Evolutionary conservation across 805 yeast species (phyloP).

Genomic region (Cyberlindnera petersonii): DNA sequence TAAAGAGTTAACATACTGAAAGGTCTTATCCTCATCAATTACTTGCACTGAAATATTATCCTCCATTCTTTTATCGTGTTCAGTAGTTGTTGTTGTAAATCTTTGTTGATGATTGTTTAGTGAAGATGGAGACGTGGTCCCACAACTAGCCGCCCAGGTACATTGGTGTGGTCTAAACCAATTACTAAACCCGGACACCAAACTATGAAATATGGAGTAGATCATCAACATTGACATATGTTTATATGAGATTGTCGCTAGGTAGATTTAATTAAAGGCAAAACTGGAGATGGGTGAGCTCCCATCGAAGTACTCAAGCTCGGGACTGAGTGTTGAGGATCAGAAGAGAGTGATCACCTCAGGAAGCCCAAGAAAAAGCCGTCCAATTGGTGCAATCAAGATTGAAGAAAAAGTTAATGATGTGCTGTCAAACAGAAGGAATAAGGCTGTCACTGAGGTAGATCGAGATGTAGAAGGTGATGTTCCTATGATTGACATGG

Average conservation of each 20-base stretch:
- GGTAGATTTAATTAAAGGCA: too few species aligned
- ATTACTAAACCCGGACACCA: too few species aligned
- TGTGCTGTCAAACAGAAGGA: constrained; percentile 5
- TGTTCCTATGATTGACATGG: constrained; percentile 46
- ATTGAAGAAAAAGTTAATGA: constrained; percentile 25
- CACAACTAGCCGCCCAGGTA: too few species aligned
- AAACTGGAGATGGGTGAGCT: constrained; percentile 23
- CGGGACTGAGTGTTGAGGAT: constrained; percentile 20
- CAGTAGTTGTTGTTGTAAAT: too few species aligned
- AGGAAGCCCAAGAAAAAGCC: constrained; percentile 15
- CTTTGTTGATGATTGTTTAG: too few species aligned
- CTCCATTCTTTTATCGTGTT: constrained; percentile 6
- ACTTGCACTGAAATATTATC: constrained; percentile 42
- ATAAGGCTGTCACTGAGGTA: constrained; percentile 2
- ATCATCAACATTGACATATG: too few species aligned
- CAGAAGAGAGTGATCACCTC: constrained; percentile 18
- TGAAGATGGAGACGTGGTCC: too few species aligned
- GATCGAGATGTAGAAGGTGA: constrained; percentile 32
- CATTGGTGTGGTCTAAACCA: too few species aligned
- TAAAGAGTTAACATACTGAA: constrained; percentile 30
- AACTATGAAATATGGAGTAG: too few species aligned
- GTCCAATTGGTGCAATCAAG: constrained; percentile 26
- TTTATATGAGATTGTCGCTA: too few species aligned
- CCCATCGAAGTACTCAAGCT: constrained; percentile 25
- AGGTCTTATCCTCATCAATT: constrained; percentile 48